A percentile compares a stretch with the other conserved stretches of the same genome.
phyloP scores from a whole-genome alignment of 176 grass and related monocot species.

The Aegilops sharonensis region DNA sequence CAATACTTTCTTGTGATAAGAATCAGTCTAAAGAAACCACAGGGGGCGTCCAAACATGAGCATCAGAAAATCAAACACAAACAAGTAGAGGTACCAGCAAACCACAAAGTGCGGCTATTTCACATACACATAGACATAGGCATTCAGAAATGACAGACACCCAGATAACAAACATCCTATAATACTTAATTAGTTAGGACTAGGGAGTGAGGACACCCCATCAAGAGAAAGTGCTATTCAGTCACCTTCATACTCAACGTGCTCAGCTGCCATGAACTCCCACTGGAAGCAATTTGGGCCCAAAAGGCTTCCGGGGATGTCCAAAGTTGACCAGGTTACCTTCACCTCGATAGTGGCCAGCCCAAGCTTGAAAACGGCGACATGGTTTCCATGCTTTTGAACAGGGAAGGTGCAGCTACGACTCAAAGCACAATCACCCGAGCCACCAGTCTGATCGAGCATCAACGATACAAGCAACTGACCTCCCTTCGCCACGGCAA shows the following conservation, averaged over 20 bases:
- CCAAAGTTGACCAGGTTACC: neutral
- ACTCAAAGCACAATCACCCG: neutral
- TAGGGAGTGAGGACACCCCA: neutral
- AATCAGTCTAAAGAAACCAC: neutral
- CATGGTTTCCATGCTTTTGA: neutral
- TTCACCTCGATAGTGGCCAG: neutral
- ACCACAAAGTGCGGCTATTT: neutral
- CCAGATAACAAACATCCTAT: neutral
- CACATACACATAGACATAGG: neutral
- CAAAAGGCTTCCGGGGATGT: neutral
- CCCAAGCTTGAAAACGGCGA: neutral
- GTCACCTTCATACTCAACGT: neutral
- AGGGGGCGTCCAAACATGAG: neutral
- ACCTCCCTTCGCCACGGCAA: neutral
- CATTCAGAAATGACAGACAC: neutral
- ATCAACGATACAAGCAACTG: neutral
- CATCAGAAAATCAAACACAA: neutral
- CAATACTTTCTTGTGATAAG: too few relatives aligned
- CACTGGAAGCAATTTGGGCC: neutral
- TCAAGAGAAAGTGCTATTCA: neutral
- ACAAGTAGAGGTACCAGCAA: neutral
- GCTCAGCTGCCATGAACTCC: neutral
- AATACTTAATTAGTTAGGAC: neutral
- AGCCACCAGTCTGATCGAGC: neutral
- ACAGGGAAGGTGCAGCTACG: neutral